Conservation (phyloP, 2,329 filamentous ascomycete species). For the Epichloe elymi region DNA sequence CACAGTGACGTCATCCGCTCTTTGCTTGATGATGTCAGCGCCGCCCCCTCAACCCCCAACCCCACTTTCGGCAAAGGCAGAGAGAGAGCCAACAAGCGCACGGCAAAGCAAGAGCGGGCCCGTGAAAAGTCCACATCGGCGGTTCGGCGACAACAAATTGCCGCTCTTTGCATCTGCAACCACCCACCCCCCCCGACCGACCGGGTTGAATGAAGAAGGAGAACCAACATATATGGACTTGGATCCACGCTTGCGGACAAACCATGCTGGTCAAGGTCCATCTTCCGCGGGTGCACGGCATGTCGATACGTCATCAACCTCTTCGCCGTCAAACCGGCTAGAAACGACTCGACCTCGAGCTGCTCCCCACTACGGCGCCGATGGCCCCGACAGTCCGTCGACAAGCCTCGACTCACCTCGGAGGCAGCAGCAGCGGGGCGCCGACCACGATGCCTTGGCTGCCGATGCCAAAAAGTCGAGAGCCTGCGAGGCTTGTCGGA, state of each 20-base stretch:
- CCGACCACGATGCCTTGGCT: slow-evolving; percentile 10
- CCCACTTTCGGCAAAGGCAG: too few species aligned
- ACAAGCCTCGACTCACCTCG: not conserved
- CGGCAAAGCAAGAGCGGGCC: not conserved
- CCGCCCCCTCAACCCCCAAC: not conserved
- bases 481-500: slow-evolving; percentile 64
- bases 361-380: slow-evolving; percentile 9
- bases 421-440: slow-evolving; percentile 4
- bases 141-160: slow-evolving; percentile 17
- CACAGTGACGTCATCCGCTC: too few species aligned
- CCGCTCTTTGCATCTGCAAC: slow-evolving; percentile 10
- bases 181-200: not conserved
- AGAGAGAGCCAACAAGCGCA: too few species aligned
- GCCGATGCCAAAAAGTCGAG: slow-evolving; percentile 51
- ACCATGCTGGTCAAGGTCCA: slow-evolving; percentile 12
- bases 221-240: slow-evolving; percentile 17
- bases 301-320: slow-evolving; percentile 6
- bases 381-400: slow-evolving; percentile 8
- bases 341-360: not conserved
- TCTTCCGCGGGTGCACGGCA: not conserved
- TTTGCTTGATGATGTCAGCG: too few species aligned
- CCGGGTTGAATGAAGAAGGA: not conserved
- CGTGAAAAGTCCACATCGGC: slow-evolving; percentile 11
- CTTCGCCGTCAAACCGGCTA: slow-evolving; percentile 8
- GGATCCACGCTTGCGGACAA: slow-evolving; percentile 18